Base-by-base conservation (phyloP, 1,139 yeast genomes). In the Taphrina confusa region DNA sequence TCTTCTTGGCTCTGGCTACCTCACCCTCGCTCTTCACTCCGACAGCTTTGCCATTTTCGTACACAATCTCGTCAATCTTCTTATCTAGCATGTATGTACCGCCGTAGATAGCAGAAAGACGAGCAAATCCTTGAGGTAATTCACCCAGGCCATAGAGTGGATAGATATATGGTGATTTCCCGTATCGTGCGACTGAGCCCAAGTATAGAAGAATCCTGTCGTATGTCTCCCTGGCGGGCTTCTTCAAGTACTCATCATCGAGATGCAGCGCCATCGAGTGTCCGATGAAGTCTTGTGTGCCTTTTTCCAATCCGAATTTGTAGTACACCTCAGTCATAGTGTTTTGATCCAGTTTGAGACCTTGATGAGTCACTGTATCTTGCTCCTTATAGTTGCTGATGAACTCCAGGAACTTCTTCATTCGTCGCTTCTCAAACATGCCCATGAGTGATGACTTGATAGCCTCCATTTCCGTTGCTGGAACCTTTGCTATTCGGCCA, bases 201-300 rank as follows among this genome's bases (percentile, higher is more conserved):
- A 89, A 85, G 70, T 92, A 92, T 67, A 92, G 79, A 60, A 88
- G 75, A 64, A 92, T 83, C 72, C 98, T 81, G 71, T 91, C 94
- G 68, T 87, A 82, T 14, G 97, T 85, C 69, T 92, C 96, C 71
- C 96, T 82, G 3, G 97, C 97, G 6, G 96, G 96, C 73, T 88
- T 84, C 66, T 79, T 81, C 70, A 92, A 76, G 73, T 92, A 92
- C 64, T 88, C 92, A 70, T 92, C 98, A 67, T 90, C 91, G 30
- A 95, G 81, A 87, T 96, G 91, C 64, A 92, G 80, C 5, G 97
- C 99, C 98, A 92, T 94, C 16, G 98, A 94, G 73, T 92, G 98
- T 45, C 98, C 99, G 67, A 94, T 87, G 70, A 92, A 92, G 73
- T 94, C 97, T 70, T 89, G 86, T 31, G 98, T 91, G 49, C 97